phyloP scores from a whole-genome alignment of 306 rosid species.

The Psophocarpus tetragonolobus region DNA sequence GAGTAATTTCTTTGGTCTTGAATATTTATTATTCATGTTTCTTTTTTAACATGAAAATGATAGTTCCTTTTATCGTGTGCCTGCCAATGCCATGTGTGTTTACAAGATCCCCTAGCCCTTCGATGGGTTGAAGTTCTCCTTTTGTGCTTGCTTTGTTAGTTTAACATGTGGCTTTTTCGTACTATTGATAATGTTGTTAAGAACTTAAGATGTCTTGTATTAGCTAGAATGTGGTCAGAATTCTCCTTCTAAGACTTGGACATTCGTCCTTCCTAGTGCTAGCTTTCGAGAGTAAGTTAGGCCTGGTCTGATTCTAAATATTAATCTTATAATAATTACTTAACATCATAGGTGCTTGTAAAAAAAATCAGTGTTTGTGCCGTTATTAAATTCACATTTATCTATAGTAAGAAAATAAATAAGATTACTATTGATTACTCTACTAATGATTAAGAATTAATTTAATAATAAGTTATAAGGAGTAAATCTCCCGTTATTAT shows the following conservation, averaged over 20 bases:
- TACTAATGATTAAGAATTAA: too few species aligned
- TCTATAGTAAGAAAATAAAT: too few species aligned
- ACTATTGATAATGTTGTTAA: not conserved
- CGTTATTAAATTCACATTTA: not conserved
- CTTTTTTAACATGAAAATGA: not conserved
- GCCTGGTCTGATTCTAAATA: not conserved
- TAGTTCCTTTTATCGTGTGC: not conserved
- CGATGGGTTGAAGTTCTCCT: constrained; percentile 9
- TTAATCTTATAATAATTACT: not conserved
- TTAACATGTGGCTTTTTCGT: not conserved
- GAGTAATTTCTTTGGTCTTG: not conserved
- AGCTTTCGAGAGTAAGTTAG: not conserved
- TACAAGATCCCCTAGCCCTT: constrained; percentile 4
- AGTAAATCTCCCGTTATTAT: too few species aligned
- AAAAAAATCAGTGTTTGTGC: not conserved
- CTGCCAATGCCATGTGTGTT: not conserved
- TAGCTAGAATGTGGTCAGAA: not conserved
- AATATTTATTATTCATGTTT: not conserved
- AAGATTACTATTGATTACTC: too few species aligned
- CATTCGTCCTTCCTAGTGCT: not conserved
- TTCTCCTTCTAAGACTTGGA: not conserved
- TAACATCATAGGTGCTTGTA: not conserved
- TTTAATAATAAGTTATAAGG: too few species aligned
- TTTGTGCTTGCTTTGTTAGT: not conserved
- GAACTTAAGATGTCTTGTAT: not conserved